A percentile compares a stretch with the other conserved stretches of the same genome.
Evolutionary conservation across 2,329 filamentous ascomycete genomes (phyloP).

Genomic region (Sodiomyces alkalinus): DNA sequence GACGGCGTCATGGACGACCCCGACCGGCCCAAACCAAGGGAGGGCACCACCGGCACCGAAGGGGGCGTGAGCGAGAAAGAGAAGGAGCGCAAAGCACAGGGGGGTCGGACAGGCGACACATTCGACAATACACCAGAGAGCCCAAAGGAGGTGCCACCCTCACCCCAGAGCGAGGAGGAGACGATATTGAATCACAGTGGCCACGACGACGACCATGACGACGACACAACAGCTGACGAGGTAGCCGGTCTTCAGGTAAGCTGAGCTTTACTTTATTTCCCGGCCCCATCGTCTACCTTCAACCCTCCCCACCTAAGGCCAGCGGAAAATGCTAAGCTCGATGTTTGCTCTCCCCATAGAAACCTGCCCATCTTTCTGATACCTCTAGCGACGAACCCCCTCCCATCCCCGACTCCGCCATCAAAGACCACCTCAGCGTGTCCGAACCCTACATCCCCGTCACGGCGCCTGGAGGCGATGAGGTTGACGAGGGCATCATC

Average conservation of each 20-base stretch:
- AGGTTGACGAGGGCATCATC: conserved; percentile 47
- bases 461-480: conserved; percentile 15
- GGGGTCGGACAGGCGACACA: conserved; percentile 49
- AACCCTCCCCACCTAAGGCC: neutral
- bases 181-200: conserved; percentile 35
- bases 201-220: conserved; percentile 25
- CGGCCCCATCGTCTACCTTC: neutral
- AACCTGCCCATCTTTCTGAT: conserved; percentile 66
- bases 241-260: conserved; percentile 43
- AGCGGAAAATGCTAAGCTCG: conserved; percentile 8
- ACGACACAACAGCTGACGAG: conserved; percentile 18
- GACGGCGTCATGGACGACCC: conserved; percentile 92
- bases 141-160: conserved; percentile 71
- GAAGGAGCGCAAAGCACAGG: conserved; percentile 56
- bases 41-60: conserved; percentile 77
- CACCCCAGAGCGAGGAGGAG: conserved; percentile 68
- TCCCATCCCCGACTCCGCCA: conserved; percentile 49
- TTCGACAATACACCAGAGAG: conserved; percentile 62
- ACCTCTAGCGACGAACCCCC: conserved; percentile 61
- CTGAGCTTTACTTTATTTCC: no score
- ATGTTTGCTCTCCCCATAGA: conserved; percentile 30
- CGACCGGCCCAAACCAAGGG: conserved; percentile 56
- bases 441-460: conserved; percentile 8
- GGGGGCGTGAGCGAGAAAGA: conserved; percentile 81
- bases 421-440: conserved; percentile 48